Evolutionary conservation across 2,329 filamentous ascomycete species (phyloP), one percentile per base, ranked within the genome.

Genomic region (Plenodomus biglobosus): DNA sequence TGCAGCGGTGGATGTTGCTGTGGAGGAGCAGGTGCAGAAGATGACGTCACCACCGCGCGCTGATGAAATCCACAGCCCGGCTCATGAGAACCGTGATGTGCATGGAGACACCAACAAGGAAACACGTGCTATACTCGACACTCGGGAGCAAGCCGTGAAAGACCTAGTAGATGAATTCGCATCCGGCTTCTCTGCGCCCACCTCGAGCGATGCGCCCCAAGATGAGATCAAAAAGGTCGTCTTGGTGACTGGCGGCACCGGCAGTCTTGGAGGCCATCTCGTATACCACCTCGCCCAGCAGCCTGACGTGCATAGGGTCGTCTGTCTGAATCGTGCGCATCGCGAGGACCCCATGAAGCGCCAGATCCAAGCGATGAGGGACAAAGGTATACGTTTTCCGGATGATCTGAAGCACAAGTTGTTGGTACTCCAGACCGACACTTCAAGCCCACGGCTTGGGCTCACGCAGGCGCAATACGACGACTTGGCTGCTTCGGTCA

Each of bases 361-460:
- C 10, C 76, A 79, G 52, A 39, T 58, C 4, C 37, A 72, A 21
- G 65, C 74, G 0, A 38, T 75, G 16, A 16, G 18, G 8, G 15
- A 13, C 7, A 52, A 42, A 32, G 54, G 54, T 13, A 55, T 59
- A 21, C 34, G 21, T 3, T 46, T 53, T 13, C 19, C 30, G 8
- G 16, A 55, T 2, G 40, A 40, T 1, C 46, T 58, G 5, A 30
- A 47, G n/a, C 24, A 62, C 2, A 80, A 79, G 52, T 42, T 80
- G 0, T 44, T 40, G 2, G 80, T 84, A 37, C 56, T 79, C 3
- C 72, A 76, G 34, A 75, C 74, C 1, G 79, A 84, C 53, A 70
- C 79, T 16, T 72, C 75, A 0, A 70, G 74, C 10, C 64, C 72
- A 0, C 63, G 72, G n/a, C 72, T 85, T 0, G 82, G 81, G 0